phyloP scores from a whole-genome alignment of 768 basidiomycete genomes.

The Xerocomellus amylosporus region DNA sequence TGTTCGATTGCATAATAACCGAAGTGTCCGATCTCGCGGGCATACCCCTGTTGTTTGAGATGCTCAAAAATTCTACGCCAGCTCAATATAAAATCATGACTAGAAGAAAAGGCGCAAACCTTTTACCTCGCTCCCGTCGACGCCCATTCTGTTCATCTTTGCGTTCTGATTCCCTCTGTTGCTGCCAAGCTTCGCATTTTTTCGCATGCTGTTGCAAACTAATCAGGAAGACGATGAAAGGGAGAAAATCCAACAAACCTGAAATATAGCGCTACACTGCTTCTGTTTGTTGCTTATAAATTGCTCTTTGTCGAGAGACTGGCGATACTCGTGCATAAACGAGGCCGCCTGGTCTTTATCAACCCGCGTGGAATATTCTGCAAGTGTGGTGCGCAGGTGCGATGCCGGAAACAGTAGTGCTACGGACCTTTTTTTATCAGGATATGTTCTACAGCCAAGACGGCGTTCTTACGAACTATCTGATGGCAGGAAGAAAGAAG shows the following conservation, averaged over 20 bases:
- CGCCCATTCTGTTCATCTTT: neutral
- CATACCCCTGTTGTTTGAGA: constrained; percentile 7
- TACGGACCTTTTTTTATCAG: neutral
- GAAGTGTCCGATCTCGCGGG: neutral
- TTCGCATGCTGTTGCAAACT: neutral
- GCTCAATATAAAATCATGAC: neutral
- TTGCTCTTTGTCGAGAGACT: neutral
- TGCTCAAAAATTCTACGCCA: constrained; percentile 9
- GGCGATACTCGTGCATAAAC: constrained; percentile 7
- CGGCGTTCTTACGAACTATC: neutral
- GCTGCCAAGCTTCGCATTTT: constrained; percentile 6
- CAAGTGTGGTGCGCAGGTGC: neutral
- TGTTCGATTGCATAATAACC: fast-evolving
- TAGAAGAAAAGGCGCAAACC: neutral
- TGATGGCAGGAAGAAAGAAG: neutral
- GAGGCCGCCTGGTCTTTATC: constrained; percentile 7
- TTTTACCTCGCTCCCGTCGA: neutral
- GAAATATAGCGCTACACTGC: neutral
- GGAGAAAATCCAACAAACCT: neutral
- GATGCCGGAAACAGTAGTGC: neutral
- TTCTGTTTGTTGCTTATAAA: neutral
- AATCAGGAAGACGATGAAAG: neutral
- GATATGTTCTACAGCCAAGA: neutral
- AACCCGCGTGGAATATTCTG: neutral
- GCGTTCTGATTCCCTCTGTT: neutral